phyloP scores from a whole-genome alignment of 2,329 filamentous ascomycete genomes.

The Elsinoe arachidis region DNA sequence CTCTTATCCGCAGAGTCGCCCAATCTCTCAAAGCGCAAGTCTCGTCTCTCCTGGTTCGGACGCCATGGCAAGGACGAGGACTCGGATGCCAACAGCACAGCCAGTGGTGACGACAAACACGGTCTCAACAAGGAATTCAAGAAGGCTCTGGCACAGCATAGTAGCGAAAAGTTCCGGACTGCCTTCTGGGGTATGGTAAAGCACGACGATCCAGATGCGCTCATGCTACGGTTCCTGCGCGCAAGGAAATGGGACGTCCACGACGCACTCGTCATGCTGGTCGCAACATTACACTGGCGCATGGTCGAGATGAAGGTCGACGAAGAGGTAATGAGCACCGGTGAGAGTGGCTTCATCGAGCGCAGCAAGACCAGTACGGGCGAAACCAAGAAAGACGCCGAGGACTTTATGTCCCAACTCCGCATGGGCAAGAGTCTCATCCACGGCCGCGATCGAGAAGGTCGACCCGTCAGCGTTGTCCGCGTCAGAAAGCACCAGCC shows the following conservation, averaged over 20 bases:
- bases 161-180: slow-evolving; percentile 67
- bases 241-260: slow-evolving; percentile 96
- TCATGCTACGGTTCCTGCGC: slow-evolving; percentile 72
- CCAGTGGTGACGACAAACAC: slow-evolving; percentile 72
- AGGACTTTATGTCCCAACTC: slow-evolving; percentile 75
- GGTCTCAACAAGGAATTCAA: slow-evolving; percentile 81
- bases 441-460: slow-evolving; percentile 76
- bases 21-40: slow-evolving; percentile 54
- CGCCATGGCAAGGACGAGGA: slow-evolving; percentile 30
- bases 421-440: slow-evolving; percentile 88
- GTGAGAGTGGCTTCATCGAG: slow-evolving; percentile 59
- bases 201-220: slow-evolving; percentile 83
- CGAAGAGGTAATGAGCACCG: slow-evolving; percentile 71
- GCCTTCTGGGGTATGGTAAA: slow-evolving; percentile 94
- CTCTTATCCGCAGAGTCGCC: background rate
- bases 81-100: slow-evolving; percentile 29
- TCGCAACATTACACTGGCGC: slow-evolving; percentile 92
- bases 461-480: slow-evolving; percentile 79
- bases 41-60: slow-evolving; percentile 61
- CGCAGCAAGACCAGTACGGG: slow-evolving; percentile 52
- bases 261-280: slow-evolving; percentile 84
- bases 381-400: slow-evolving; percentile 55
- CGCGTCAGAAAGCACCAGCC: slow-evolving; percentile 72
- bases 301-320: slow-evolving; percentile 77
- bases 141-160: slow-evolving; percentile 65